These are phyloP conservation scores for Calcarisporium arbuscula DNA, from an alignment of 2,329 filamentous ascomycete species.

Conservation along the genomic window DNA sequence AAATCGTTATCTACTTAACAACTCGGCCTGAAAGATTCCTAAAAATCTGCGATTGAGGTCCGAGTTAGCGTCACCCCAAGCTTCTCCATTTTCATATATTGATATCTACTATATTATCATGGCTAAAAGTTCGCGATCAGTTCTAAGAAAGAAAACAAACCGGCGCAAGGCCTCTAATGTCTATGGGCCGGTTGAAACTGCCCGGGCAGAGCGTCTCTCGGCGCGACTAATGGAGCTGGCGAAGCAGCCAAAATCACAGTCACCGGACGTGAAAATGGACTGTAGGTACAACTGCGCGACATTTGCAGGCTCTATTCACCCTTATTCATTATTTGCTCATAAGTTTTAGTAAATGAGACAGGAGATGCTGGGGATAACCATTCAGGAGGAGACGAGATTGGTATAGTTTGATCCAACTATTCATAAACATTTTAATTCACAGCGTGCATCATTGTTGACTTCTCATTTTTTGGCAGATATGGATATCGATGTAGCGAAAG, in stretches of 20 bases:
- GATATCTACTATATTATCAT: too few species aligned
- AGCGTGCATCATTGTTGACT: conserved; percentile 7
- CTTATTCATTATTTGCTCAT: too few species aligned
- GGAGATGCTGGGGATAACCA: conserved; percentile 25
- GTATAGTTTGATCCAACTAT: too few species aligned
- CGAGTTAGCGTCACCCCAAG: too few species aligned
- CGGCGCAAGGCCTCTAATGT: conserved; percentile 70
- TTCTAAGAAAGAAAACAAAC: conserved; percentile 76
- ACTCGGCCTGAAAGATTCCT: too few species aligned
- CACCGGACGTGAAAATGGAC: conserved; percentile 44
- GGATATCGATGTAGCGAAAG: conserved; percentile 48
- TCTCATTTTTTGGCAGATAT: conserved; percentile 32
- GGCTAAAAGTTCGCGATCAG: conserved; percentile 83
- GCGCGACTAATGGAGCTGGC: conserved; percentile 80
- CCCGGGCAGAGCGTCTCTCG: conserved; percentile 74
- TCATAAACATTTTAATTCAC: conserved; percentile 10
- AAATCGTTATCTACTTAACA: too few species aligned
- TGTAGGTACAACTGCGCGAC: too few species aligned
- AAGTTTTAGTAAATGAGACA: too few species aligned
- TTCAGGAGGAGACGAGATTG: conserved; percentile 17
- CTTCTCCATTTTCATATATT: too few species aligned
- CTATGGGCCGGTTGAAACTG: conserved; percentile 76
- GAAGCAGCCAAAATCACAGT: conserved; percentile 64
- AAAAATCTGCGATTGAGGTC: too few species aligned
- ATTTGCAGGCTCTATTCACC: too few species aligned